Percentiles rank a stretch among this genome's conserved stretches.
Conservation (phyloP, 2,329 filamentous ascomycete species). For the Aspergillus flavus region DNA sequence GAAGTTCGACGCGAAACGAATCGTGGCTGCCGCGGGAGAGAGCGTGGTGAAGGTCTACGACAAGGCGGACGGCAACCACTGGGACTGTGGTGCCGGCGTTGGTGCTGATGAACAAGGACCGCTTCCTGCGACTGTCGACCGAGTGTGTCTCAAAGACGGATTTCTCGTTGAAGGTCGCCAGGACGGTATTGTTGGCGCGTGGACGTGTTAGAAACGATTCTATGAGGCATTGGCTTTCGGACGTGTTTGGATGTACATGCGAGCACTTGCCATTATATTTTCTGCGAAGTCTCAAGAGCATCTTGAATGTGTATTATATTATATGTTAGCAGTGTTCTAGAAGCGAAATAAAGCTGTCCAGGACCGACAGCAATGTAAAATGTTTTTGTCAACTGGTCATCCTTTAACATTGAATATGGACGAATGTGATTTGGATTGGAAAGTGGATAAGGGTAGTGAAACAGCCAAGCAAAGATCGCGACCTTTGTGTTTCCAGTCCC, state of each 20-base stretch:
- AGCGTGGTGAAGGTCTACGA: slow-evolving; percentile 97
- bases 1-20: slow-evolving; percentile 93
- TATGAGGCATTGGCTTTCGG: slow-evolving; percentile 3
- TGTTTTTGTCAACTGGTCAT: neutral
- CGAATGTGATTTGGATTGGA: neutral
- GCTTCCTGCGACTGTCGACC: slow-evolving; percentile 72
- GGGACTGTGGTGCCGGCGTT: slow-evolving; percentile 90
- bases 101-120: slow-evolving; percentile 66
- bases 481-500: neutral
- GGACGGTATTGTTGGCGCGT: slow-evolving; percentile 87
- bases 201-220: slow-evolving; percentile 65
- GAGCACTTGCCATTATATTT: neutral
- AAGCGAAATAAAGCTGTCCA: slow-evolving; percentile 5
- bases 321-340: slow-evolving; percentile 1
- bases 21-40: slow-evolving; percentile 87
- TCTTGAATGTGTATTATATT: slow-evolving; percentile 11
- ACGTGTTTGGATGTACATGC: slow-evolving; percentile 3
- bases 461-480: neutral
- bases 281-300: neutral
- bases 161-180: slow-evolving; percentile 88
- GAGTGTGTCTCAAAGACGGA: slow-evolving; percentile 87
- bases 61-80: slow-evolving; percentile 92
- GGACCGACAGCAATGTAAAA: neutral
- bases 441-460: neutral
- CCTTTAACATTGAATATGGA: neutral